Percentiles rank a stretch among this genome's conserved stretches.
These are phyloP conservation scores for Leccinum subrobustum DNA, from an alignment of 1,284 basidiomycete species.

Conservation along the genomic window DNA sequence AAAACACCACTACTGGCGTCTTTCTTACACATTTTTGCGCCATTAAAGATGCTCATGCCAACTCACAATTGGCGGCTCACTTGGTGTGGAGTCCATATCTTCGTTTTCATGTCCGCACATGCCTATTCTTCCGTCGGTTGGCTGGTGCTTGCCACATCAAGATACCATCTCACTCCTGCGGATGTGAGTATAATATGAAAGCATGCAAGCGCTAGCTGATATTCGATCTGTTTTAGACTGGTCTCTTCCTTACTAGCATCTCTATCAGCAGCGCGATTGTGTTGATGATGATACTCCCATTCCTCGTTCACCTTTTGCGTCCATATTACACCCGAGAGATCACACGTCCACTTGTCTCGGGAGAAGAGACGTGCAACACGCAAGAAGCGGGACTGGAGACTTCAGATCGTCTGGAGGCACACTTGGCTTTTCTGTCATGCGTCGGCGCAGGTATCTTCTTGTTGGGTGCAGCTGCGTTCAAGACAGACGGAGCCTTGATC, in stretches of 20 bases:
- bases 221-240: slow-evolving; percentile 17
- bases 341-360: neutral
- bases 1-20: neutral
- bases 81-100: slow-evolving; percentile 27
- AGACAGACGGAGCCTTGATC: slow-evolving; percentile 9
- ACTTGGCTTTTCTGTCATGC: slow-evolving; percentile 27
- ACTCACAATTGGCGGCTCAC: slow-evolving; percentile 32
- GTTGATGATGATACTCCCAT: slow-evolving; percentile 18
- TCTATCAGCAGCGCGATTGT: slow-evolving; percentile 15
- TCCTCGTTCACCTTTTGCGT: slow-evolving; percentile 18
- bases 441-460: slow-evolving; percentile 14
- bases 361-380: neutral
- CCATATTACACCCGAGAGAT: slow-evolving; percentile 19
- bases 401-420: slow-evolving; percentile 33
- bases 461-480: slow-evolving; percentile 20
- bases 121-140: slow-evolving; percentile 21
- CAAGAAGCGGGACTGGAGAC: slow-evolving; percentile 14
- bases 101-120: slow-evolving; percentile 23
- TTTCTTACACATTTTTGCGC: slow-evolving; percentile 21
- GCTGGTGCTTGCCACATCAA: slow-evolving; percentile 29
- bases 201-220: neutral
- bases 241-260: slow-evolving; percentile 20
- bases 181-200: slow-evolving; percentile 16
- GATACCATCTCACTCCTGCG: slow-evolving; percentile 23
- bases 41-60: slow-evolving; percentile 29